Conservation (phyloP, 208 protist species). For the Trypanosoma boissoni region DNA sequence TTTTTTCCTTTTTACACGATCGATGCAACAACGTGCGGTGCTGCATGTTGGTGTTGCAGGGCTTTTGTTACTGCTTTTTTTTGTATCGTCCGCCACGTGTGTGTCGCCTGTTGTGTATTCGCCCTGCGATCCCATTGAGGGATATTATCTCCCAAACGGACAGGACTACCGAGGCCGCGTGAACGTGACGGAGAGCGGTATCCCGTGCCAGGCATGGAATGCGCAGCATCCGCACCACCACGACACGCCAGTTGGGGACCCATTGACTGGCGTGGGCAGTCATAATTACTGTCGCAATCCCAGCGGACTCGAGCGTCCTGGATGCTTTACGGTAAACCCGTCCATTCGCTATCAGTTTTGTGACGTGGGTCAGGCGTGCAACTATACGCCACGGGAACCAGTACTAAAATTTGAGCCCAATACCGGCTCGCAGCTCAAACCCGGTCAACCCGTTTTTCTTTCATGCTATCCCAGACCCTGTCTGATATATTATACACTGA, state of each 20-base stretch:
- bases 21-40: not conserved
- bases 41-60: not conserved
- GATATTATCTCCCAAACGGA: slow-evolving; percentile 43
- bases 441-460: slow-evolving; percentile 27
- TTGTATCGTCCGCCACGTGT: too few relatives aligned
- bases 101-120: too few relatives aligned
- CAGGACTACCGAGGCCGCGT: slow-evolving; percentile 64
- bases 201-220: slow-evolving; percentile 53
- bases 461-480: slow-evolving; percentile 51
- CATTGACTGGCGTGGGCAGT: slow-evolving; percentile 44
- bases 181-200: slow-evolving; percentile 43
- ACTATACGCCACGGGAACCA: slow-evolving; percentile 11
- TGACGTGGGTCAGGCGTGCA: slow-evolving; percentile 46
- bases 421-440: slow-evolving; percentile 21
- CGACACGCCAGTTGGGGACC: slow-evolving; percentile 28
- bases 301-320: slow-evolving; percentile 26
- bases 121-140: slow-evolving; percentile 25
- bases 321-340: slow-evolving; percentile 58
- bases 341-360: slow-evolving; percentile 45
- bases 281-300: slow-evolving; percentile 82
- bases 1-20: not conserved
- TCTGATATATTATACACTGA: slow-evolving; percentile 54
- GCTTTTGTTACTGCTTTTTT: too few relatives aligned
- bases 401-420: slow-evolving; percentile 30
- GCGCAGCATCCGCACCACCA: slow-evolving; percentile 37